phyloP scores from a whole-genome alignment of 1,284 basidiomycete genomes.

The Marasmius sp. region DNA sequence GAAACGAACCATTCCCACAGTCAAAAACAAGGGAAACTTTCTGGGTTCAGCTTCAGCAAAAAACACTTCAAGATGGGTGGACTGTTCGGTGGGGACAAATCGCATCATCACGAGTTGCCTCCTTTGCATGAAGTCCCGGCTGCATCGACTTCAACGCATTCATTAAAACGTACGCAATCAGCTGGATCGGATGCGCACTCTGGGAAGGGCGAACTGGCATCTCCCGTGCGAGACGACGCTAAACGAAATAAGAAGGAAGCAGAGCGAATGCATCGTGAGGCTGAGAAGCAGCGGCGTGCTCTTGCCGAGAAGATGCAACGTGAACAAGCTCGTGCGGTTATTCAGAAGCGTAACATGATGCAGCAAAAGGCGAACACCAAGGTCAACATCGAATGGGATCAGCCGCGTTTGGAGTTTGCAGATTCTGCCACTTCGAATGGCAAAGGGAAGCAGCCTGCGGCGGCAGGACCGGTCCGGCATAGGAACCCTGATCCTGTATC shows the following conservation, averaged over 20 bases:
- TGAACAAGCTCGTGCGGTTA: constrained; percentile 93
- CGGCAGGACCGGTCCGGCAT: constrained; percentile 59
- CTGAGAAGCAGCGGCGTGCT: constrained; percentile 84
- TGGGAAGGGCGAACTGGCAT: constrained; percentile 45
- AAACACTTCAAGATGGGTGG: constrained; percentile 66
- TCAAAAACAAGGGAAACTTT: constrained; percentile 34
- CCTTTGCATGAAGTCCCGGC: constrained; percentile 70
- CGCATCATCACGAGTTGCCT: constrained; percentile 56
- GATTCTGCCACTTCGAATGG: constrained; percentile 28
- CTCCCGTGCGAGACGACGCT: constrained; percentile 65
- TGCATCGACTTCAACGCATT: constrained; percentile 53
- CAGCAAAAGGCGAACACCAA: constrained; percentile 57
- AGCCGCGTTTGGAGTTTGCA: constrained; percentile 32
- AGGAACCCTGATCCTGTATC: constrained; percentile 27
- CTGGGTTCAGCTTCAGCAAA: constrained; percentile 56
- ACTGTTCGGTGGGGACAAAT: constrained; percentile 81
- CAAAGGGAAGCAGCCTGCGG: constrained; percentile 52
- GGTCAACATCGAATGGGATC: constrained; percentile 37
- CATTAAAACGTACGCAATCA: constrained; percentile 86
- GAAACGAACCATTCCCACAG: constrained; percentile 23
- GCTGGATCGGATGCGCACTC: constrained; percentile 74
- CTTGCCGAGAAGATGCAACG: constrained; percentile 71
- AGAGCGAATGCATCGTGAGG: constrained; percentile 80
- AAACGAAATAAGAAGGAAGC: constrained; percentile 87
- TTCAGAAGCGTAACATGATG: constrained; percentile 86